These are phyloP conservation scores for Hygrocybe punicea DNA, from an alignment of 768 basidiomycete species.

Conservation along the genomic window DNA sequence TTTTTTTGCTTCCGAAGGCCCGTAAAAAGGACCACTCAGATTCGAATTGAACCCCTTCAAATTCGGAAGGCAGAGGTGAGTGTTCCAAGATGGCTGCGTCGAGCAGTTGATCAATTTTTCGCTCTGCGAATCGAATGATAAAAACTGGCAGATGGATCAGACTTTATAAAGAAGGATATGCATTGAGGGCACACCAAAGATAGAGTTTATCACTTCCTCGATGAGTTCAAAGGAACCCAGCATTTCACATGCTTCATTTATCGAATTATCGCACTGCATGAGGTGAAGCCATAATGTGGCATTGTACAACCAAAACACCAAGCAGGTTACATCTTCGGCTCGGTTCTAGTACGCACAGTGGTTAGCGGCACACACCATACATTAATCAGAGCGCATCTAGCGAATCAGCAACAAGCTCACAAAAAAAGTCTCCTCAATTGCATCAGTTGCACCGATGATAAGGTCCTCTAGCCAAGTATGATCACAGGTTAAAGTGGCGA, in stretches of 20 bases:
- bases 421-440: conserved; percentile 89
- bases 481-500: conserved; percentile 89
- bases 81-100: conserved; percentile 82
- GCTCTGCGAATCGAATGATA: conserved; percentile 88
- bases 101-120: conserved; percentile 80
- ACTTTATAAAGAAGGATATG: not conserved
- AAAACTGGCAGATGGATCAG: conserved; percentile 60
- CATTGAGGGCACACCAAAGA: conserved; percentile 63
- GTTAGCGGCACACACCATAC: no score
- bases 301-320: conserved; percentile 96
- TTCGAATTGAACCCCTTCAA: conserved; percentile 86
- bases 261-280: conserved; percentile 77
- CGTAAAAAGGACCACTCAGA: conserved; percentile 92
- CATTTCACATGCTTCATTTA: conserved; percentile 76
- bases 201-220: conserved; percentile 90
- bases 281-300: conserved; percentile 87
- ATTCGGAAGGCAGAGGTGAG: conserved; percentile 69
- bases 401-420: conserved; percentile 48
- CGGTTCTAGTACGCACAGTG: conserved; percentile 50
- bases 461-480: conserved; percentile 91
- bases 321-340: conserved; percentile 78
- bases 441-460: conserved; percentile 84
- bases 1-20: conserved; percentile 66
- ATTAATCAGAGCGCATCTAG: not conserved
- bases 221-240: conserved; percentile 81